A percentile compares a stretch with the other conserved stretches of the same genome.
Conservation (phyloP, 129 eudicot genomes). For the Flaveria linearis region DNA sequence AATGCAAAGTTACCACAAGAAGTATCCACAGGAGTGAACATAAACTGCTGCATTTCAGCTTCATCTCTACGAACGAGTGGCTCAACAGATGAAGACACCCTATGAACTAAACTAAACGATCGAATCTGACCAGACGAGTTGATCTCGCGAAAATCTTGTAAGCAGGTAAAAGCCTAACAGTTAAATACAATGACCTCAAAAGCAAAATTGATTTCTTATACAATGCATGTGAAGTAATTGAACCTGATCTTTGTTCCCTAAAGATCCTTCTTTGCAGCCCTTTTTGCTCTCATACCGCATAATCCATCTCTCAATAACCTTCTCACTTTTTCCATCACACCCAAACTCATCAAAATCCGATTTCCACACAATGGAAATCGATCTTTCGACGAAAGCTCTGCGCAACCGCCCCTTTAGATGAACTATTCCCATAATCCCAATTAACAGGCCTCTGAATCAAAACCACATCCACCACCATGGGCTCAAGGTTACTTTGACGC, state of each 20-base stretch:
- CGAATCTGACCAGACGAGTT: conserved; percentile 65
- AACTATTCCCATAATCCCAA: conserved; percentile 59
- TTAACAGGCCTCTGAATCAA: conserved; percentile 53
- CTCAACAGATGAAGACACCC: conserved; percentile 69
- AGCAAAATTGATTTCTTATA: conserved; percentile 75
- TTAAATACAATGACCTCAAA: conserved; percentile 72
- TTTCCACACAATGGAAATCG: conserved; percentile 45
- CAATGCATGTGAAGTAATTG: conserved; percentile 54
- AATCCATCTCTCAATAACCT: conserved; percentile 89
- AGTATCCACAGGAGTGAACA: conserved; percentile 79
- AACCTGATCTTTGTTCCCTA: conserved; percentile 51
- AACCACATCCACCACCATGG: conserved; percentile 84
- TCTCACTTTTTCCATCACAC: conserved; percentile 48
- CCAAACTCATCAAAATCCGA: conserved; percentile 61
- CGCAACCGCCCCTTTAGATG: conserved; percentile 42
- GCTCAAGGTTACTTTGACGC: conserved; percentile 82
- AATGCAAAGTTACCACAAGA: conserved; percentile 74
- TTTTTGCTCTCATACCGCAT: conserved; percentile 70
- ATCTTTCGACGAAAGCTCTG: conserved; percentile 48
- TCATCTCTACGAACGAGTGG: conserved; percentile 72
- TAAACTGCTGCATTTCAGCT: conserved; percentile 73
- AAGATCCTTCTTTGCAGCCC: conserved; percentile 38
- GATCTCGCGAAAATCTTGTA: conserved; percentile 75
- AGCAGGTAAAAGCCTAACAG: conserved; percentile 89
- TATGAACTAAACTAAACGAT: conserved; percentile 56